Evolutionary conservation across 2,329 filamentous ascomycete genomes (phyloP), one percentile per base, ranked within the genome.

Genomic region (Cordyceps militaris): DNA sequence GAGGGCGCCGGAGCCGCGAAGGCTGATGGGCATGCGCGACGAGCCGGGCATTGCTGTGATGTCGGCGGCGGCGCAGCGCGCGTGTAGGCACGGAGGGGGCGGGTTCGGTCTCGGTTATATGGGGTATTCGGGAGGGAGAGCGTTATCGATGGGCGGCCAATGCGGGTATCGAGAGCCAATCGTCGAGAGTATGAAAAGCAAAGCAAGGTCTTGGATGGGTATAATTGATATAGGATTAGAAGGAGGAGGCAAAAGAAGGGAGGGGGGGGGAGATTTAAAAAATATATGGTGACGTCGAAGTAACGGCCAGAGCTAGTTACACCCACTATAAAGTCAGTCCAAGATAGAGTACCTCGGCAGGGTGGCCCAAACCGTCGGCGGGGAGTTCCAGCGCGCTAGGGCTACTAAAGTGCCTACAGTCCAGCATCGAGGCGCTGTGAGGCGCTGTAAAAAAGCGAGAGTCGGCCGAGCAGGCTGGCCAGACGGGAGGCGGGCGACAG

Each of bases 11-110:
- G 89, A 79, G 70, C 87, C 86, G 65, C 86, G 80, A 70, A 90
- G 75, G 74, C 85, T 88, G 63, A 87, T 77, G 64, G 87, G 86
- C 71, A 89, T 83, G 67, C 86, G 80, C 64, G 86, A 88, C 60
- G 82, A 84, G 67, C 85, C 86, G 62, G 84, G 80, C 81, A 86
- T 86, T 56, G 62, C 34, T 75, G 66, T 42, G 52, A 13, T 19
- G 40, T 23, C 14, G 13, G 34, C 28, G 14, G n/a, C n/a, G n/a
- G n/a, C n/a, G n/a, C n/a, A n/a, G 52, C 44, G 40, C 49, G 24
- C 11, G 30, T 11, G 36, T n/a, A 32, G 49, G 38, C 46, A 14
- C 28, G 8, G 16, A 14, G 42, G 7, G 21, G 30, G 4, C 23
- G 21, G 42, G 32, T 21, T 23, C 13, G 7, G 46, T 30, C n/a